Evolutionary conservation across 805 yeast genomes (phyloP), one percentile per base, ranked within the genome.

Genomic region (Ogataea henricii): DNA sequence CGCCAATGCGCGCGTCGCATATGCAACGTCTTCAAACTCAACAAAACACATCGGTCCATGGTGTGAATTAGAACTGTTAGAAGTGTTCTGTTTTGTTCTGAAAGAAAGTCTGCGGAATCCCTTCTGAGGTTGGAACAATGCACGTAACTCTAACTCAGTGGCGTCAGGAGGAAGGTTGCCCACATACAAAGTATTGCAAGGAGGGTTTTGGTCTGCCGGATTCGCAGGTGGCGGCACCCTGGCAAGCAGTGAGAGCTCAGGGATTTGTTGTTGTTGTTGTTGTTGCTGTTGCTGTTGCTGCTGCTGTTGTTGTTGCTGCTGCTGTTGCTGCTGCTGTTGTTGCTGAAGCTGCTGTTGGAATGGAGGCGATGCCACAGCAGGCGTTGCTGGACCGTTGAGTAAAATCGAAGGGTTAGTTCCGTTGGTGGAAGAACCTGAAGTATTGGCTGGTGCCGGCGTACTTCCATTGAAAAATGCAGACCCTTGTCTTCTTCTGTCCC

Each of bases 11-110:
- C 89, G 78, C 1, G 98, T 89, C 1, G 99, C 99, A 68, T 81
- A 86, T 3, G 87, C 84, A 44, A 94, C 96, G 66, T 92, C 97
- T 59, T 94, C 99, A 71, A 94, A 94, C 72, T 94, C 99, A 46
- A 94, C 99, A 75, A 94, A 94, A 68, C 99, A 94, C 98, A 94
- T 94, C 46, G 99, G 99, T 4, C 99, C 98, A 70, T 87, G 95
- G 55, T 80, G 78, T 36, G 74, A 73, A 40, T 65, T 63, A 3
- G 64, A 59, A 12, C 59, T 58, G 51, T 58, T 49, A 3, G 55
- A 46, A 13, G 62, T 56, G 32, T 56, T 54, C 45, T 60, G 66
- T 68, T 90, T 89, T 14, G 95, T 91, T 58, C 97, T 79, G 74
- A 94, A 94, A 16, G 96, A 87, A 44, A 94, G 76, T 46, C 99